Conservation (phyloP, 129 eudicot species). For the Deinandra increscens region DNA sequence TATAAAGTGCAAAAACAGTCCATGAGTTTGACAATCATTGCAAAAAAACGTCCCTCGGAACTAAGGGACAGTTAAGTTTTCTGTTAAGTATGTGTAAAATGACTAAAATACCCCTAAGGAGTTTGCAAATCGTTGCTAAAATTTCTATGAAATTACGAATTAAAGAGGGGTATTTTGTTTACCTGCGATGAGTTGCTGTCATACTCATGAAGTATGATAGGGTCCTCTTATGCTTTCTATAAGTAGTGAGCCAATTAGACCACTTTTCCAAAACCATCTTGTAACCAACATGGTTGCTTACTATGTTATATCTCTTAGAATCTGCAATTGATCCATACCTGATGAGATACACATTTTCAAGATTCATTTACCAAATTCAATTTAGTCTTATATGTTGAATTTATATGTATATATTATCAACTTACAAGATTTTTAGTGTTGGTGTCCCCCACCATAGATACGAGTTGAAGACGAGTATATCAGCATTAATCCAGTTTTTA, state of each 20-base stretch:
- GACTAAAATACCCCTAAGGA: too few relatives aligned
- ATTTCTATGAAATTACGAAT: too few relatives aligned
- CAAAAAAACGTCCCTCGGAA: too few relatives aligned
- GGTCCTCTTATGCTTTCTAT: conserved; percentile 51
- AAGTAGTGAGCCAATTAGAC: conserved; percentile 60
- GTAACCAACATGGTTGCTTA: conserved; percentile 46
- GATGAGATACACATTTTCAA: background rate
- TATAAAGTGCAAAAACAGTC: too few relatives aligned
- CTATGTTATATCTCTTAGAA: conserved; percentile 24
- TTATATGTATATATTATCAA: background rate
- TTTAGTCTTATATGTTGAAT: background rate
- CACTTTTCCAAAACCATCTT: conserved; percentile 60
- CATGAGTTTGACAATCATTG: too few relatives aligned
- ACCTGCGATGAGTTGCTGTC: conserved; percentile 57
- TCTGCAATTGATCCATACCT: conserved; percentile 35
- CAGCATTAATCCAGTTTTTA: conserved; percentile 52
- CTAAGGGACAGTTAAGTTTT: too few relatives aligned
- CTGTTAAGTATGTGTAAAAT: too few relatives aligned
- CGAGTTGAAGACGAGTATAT: conserved; percentile 56
- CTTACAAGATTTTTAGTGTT: conserved; percentile 50
- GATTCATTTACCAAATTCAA: background rate
- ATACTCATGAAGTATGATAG: conserved; percentile 61
- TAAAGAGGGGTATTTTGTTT: too few relatives aligned
- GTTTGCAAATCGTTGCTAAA: too few relatives aligned
- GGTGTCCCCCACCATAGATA: conserved; percentile 61